Conservation (phyloP, 768 basidiomycete species). For the Lactarius tabidus region DNA sequence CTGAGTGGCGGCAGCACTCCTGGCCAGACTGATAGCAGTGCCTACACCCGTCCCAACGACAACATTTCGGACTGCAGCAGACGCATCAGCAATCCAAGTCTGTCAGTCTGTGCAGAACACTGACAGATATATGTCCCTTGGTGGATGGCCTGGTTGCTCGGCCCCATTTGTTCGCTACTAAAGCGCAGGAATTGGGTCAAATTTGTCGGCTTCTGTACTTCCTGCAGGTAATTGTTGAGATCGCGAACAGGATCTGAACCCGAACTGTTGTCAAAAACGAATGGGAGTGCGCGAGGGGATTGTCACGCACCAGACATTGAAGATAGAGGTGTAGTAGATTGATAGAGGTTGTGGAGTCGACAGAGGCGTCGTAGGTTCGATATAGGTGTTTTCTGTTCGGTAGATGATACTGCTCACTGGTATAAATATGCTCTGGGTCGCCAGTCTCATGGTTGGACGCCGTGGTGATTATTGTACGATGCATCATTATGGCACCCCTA, state of each 20-base stretch:
- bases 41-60: neutral
- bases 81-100: neutral
- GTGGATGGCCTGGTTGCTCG: conserved; percentile 1
- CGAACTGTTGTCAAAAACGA: neutral
- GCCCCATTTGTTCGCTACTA: neutral
- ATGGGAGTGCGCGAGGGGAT: neutral
- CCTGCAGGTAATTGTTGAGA: conserved; percentile 15
- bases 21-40: neutral
- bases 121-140: conserved; percentile 1
- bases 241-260: conserved; percentile 12
- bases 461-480: neutral
- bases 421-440: conserved; percentile 1
- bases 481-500: conserved; percentile 3
- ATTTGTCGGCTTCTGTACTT: neutral
- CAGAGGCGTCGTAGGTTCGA: no score
- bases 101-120: neutral
- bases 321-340: neutral
- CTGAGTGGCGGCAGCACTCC: neutral
- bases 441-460: neutral
- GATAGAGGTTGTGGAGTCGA: neutral
- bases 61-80: neutral
- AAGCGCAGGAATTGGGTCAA: neutral
- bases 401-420: neutral
- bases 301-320: conserved; percentile 1
- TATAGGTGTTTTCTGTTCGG: neutral